Percentiles rank a stretch among this genome's conserved stretches.
phyloP scores from a whole-genome alignment of 306 rosid species.

The Begonia masoniana region DNA sequence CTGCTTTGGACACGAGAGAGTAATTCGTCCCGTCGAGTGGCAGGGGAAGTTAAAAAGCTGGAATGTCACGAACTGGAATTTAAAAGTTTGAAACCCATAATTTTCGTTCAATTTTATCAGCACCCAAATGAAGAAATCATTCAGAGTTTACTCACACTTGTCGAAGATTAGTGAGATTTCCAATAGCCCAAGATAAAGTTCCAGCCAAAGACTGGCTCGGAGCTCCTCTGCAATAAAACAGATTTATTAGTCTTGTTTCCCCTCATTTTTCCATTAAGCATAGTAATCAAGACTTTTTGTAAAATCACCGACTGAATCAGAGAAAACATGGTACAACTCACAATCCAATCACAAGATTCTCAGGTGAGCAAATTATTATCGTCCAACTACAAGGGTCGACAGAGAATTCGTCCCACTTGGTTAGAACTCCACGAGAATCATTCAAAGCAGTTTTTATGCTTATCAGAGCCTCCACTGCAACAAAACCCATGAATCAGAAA shows the following conservation, averaged over 20 bases:
- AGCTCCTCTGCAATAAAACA: constrained; percentile 53
- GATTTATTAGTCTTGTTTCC: neutral
- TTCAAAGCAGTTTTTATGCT: constrained; percentile 26
- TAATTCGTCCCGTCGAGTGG: neutral
- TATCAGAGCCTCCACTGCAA: constrained; percentile 76
- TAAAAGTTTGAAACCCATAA: neutral
- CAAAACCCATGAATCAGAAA: constrained; percentile 5
- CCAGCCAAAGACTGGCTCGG: constrained; percentile 94
- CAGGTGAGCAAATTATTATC: constrained; percentile 84
- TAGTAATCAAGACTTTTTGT: too few species aligned
- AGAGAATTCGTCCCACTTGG: constrained; percentile 82
- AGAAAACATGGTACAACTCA: constrained; percentile 18
- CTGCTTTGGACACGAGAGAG: neutral
- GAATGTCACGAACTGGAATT: too few species aligned
- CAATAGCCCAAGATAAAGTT: constrained; percentile 49
- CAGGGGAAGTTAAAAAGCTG: neutral
- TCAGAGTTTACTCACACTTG: constrained; percentile 54
- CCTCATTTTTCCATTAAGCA: neutral
- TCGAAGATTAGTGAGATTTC: constrained; percentile 73
- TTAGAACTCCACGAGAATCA: constrained; percentile 73
- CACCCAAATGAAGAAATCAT: neutral
- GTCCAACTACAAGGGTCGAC: constrained; percentile 98
- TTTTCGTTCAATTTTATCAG: neutral
- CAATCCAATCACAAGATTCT: constrained; percentile 63
- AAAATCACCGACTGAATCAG: neutral